phyloP scores from a whole-genome alignment of 1,139 yeast species.

The Debaryomycetaceae sp. region DNA sequence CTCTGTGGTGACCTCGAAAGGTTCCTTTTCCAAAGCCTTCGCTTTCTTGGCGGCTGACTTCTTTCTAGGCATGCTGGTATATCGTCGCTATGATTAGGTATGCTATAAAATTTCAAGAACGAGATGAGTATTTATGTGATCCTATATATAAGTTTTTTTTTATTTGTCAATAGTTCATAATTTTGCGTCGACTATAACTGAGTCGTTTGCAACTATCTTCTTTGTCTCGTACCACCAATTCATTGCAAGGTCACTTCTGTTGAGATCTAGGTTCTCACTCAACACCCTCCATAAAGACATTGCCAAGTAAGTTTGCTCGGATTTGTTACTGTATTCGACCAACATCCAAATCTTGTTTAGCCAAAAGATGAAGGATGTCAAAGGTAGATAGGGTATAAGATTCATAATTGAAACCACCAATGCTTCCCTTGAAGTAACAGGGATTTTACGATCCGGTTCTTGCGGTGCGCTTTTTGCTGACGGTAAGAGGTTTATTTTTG shows the following conservation, averaged over 20 bases:
- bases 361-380: slow-evolving; percentile 44
- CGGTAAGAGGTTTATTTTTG: slow-evolving; percentile 20
- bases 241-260: slow-evolving; percentile 59
- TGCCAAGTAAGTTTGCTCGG: slow-evolving; percentile 26
- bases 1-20: neutral
- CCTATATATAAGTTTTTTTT: slow-evolving; percentile 3
- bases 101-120: slow-evolving; percentile 7
- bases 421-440: slow-evolving; percentile 52
- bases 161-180: neutral
- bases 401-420: slow-evolving; percentile 46
- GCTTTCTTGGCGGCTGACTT: slow-evolving; percentile 84
- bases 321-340: slow-evolving; percentile 36
- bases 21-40: slow-evolving; percentile 14
- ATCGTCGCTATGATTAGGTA: slow-evolving; percentile 10
- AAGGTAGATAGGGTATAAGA: slow-evolving; percentile 53
- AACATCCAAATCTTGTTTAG: slow-evolving; percentile 43
- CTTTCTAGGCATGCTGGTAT: slow-evolving; percentile 71
- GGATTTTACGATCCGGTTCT: slow-evolving; percentile 19
- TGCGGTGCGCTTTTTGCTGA: slow-evolving; percentile 6
- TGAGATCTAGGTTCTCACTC: slow-evolving; percentile 52
- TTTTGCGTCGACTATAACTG: neutral
- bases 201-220: slow-evolving; percentile 11
- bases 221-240: slow-evolving; percentile 58
- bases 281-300: slow-evolving; percentile 37
- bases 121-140: neutral